Base-by-base conservation (phyloP, 2,329 filamentous ascomycete genomes). In the Mariannaea sp. region DNA sequence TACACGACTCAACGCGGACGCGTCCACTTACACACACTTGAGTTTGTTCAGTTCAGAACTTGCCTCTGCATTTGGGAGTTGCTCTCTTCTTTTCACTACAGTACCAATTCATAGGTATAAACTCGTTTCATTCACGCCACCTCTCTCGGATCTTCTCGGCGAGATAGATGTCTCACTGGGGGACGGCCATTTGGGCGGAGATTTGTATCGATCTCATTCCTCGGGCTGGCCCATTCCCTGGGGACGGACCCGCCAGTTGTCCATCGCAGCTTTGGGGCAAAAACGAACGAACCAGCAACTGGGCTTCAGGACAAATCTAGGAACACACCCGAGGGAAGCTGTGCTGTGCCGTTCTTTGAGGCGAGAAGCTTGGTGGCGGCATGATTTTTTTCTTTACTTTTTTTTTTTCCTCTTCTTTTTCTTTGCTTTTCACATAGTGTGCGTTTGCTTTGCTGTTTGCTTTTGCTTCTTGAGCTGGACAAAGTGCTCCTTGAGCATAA, bases 131-230 rank as follows among this genome's bases (percentile, higher is more conserved):
- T 42, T 55, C 59, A 54, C 30, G 46, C 35, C 59, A 30, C 39
- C n/a, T n/a, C n/a, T 52, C 52, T 58, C 55, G 58, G 58, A 35
- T 57, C 54, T 53, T 49, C 53, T 67, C 59, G 62, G 59, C 53
- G 58, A 58, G 59, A 61, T 62, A 56, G 44, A 8, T 71, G 69
- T 71, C 66, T 70, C 62, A 70, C 56, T 26, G 58, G 30, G 39
- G 22, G 47, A 55, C 35, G 58, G 56, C 57, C 58, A 61, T 68
- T 63, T 55, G 53, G 47, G 61, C 44, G 57, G 58, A 57, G 59
- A 68, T 64, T 58, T 64, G 58, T 43, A 56, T 57, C 45, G 48
- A 41, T 43, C 17, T 39, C 64, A 67, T 67, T 67, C 65, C 65
- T 55, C 35, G 53, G 49, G 42, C 36, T 47, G 33, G 51, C 52